Evolutionary conservation across 2,329 filamentous ascomycete genomes (phyloP).

Genomic region (Polytolypa hystricis): DNA sequence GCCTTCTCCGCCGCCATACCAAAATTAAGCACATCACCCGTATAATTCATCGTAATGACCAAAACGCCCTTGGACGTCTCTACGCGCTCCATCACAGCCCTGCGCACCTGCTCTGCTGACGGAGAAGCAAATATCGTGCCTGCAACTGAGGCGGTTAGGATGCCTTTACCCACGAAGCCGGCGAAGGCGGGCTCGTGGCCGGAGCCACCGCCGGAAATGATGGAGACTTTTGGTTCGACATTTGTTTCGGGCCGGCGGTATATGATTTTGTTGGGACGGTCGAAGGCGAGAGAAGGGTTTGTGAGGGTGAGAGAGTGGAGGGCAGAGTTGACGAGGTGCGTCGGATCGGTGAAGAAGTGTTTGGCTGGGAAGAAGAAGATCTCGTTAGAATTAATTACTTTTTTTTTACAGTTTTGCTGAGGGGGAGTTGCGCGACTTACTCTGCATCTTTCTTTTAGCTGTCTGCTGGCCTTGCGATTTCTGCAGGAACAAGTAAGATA

Average conservation of each 20-base stretch:
- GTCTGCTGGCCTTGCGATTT: no score
- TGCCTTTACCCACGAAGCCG: slow-evolving; percentile 69
- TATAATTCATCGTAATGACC: slow-evolving; percentile 95
- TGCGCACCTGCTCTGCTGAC: slow-evolving; percentile 68
- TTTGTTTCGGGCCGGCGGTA: slow-evolving; percentile 54
- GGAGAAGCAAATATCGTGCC: slow-evolving; percentile 82
- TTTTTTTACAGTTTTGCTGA: no score
- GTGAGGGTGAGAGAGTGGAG: slow-evolving; percentile 67
- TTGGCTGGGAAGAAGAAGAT: slow-evolving; percentile 39
- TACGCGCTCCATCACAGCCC: slow-evolving; percentile 62
- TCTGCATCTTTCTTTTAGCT: no score
- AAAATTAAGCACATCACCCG: slow-evolving; percentile 81
- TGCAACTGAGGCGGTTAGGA: slow-evolving; percentile 71
- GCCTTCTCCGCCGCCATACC: slow-evolving; percentile 91
- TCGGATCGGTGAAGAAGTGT: slow-evolving; percentile 82
- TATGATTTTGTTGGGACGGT: slow-evolving; percentile 69
- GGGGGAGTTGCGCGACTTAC: no score
- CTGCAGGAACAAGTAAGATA: no score
- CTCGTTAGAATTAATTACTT: no score
- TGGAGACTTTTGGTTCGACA: slow-evolving; percentile 54
- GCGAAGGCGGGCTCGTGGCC: slow-evolving; percentile 86
- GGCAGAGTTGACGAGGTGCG: slow-evolving; percentile 64
- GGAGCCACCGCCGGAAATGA: slow-evolving; percentile 79
- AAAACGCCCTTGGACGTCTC: slow-evolving; percentile 63
- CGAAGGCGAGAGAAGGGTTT: slow-evolving; percentile 73